These are phyloP conservation scores for Rhododendron griersonianum DNA, from an alignment of 148 eudicot species.

Conservation along the genomic window DNA sequence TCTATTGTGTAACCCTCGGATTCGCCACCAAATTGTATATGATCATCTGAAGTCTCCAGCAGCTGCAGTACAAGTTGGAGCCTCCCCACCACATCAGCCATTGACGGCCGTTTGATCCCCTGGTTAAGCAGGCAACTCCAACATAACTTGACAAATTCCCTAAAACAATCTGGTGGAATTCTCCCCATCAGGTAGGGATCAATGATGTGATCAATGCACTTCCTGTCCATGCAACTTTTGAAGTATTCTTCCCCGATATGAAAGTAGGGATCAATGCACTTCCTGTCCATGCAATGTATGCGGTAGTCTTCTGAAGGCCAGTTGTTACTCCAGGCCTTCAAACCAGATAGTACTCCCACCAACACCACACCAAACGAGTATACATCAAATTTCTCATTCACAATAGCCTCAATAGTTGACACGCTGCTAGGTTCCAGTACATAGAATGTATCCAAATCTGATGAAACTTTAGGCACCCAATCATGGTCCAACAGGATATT, in stretches of 20 bases:
- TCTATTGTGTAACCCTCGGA: neutral
- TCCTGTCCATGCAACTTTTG: neutral
- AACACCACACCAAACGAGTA: conserved; percentile 20
- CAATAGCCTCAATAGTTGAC: neutral
- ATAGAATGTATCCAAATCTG: neutral
- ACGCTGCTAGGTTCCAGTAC: neutral
- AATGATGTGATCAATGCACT: conserved; percentile 11
- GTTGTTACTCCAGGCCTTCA: neutral
- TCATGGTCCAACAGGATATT: conserved; percentile 9
- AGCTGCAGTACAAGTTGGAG: conserved; percentile 9
- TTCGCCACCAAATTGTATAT: neutral
- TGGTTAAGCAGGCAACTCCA: neutral
- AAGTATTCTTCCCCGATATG: neutral
- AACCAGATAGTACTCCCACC: neutral
- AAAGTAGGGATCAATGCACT: neutral
- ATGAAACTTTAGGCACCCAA: conserved; percentile 13
- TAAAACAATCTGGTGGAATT: conserved; percentile 21
- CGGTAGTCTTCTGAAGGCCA: neutral
- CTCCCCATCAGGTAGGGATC: neutral
- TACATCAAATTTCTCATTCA: conserved; percentile 12
- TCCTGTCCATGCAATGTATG: neutral
- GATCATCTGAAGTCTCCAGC: conserved; percentile 10
- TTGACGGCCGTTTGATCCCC: conserved; percentile 7
- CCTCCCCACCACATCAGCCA: conserved; percentile 15
- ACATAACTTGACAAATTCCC: neutral